Evolutionary conservation across 2,329 filamentous ascomycete genomes (phyloP), one percentile per base, ranked within the genome.

Genomic region (Neonectria punicea): DNA sequence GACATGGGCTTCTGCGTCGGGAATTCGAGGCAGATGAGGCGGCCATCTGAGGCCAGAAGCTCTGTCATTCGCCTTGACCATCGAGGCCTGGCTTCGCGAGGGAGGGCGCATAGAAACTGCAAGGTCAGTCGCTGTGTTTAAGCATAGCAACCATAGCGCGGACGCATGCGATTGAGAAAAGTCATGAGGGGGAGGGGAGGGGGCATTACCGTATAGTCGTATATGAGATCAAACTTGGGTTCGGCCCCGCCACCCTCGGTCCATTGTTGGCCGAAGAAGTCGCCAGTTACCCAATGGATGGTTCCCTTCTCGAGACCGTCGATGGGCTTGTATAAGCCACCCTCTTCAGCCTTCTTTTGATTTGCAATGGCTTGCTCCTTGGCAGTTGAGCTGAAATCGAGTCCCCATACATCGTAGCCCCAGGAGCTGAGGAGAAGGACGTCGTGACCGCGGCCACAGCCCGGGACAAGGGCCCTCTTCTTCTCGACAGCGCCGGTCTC

Each of bases 391-490:
- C 89, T 90, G 60, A 87, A 85, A 75, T 97, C 93, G 2, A 97
- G 80, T 0, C 93, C 94, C 73, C 88, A 90, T 1, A 89, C 89
- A 78, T 97, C 91, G 76, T 92, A 96, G 1, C 93, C 93, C 74
- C 90, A 88, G 10, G 88, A 87, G 54, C 89, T 87, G 49, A 97
- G 85, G 41, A 97, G 83, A 10, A 93, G 83, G 2, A 93, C 92
- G 80, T 97, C 94, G 74, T 96, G 91, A 5, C 93, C 94, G 51
- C 87, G 86, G 0, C 93, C 94, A 78, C 93, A 97, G 5, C 93
- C 93, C 0, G 93, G 92, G 0, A 97, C 91, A 9, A 97, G 82
- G 1, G 90, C 93, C 39, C 72, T 76, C 39, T 71, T 70, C 53
- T 74, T 74, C 53, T 70, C 54, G 43, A 75, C 71, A 44, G 67